phyloP scores from a whole-genome alignment of 2,329 filamentous ascomycete species.

The Ceratocystis ficicola region DNA sequence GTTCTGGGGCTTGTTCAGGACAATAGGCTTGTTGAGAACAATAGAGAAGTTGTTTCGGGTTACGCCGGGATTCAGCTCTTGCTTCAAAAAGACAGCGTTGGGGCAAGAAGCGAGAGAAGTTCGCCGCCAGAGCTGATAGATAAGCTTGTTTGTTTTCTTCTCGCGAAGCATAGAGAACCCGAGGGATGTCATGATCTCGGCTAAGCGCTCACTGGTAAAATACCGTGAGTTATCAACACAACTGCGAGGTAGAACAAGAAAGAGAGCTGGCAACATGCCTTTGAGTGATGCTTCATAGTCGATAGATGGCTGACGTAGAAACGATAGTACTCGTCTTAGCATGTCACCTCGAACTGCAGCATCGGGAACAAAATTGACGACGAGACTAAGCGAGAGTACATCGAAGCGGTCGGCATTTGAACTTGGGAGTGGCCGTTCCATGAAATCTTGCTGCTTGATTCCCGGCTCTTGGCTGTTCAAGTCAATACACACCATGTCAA shows the following conservation, averaged over 20 bases:
- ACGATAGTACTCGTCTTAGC: slow-evolving; percentile 62
- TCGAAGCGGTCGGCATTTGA: slow-evolving; percentile 59
- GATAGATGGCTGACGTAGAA: slow-evolving; percentile 40
- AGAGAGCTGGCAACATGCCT: slow-evolving; percentile 54
- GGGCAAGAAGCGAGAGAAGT: slow-evolving; percentile 22
- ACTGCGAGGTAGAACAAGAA: slow-evolving; percentile 78
- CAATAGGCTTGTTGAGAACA: slow-evolving; percentile 49
- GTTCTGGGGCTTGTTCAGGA: slow-evolving; percentile 37
- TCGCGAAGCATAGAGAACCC: slow-evolving; percentile 55
- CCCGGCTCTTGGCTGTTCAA: slow-evolving; percentile 71
- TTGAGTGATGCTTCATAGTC: slow-evolving; percentile 21
- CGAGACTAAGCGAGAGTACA: slow-evolving; percentile 79
- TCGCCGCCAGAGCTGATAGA: slow-evolving; percentile 76
- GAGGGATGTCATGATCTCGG: slow-evolving; percentile 61
- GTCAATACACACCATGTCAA: slow-evolving; percentile 75
- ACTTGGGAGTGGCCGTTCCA: slow-evolving; percentile 65
- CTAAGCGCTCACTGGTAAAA: slow-evolving; percentile 57
- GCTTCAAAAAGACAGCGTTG: slow-evolving; percentile 49
- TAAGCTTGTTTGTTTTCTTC: slow-evolving; percentile 71
- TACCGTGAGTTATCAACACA: slow-evolving; percentile 89
- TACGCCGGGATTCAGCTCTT: slow-evolving; percentile 61
- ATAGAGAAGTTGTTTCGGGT: slow-evolving; percentile 86
- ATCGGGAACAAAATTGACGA: slow-evolving; percentile 87
- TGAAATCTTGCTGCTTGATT: slow-evolving; percentile 86
- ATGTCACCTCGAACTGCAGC: slow-evolving; percentile 66